Conservation (phyloP, 2,329 filamentous ascomycete genomes). For the Aspergillus cejpii region DNA sequence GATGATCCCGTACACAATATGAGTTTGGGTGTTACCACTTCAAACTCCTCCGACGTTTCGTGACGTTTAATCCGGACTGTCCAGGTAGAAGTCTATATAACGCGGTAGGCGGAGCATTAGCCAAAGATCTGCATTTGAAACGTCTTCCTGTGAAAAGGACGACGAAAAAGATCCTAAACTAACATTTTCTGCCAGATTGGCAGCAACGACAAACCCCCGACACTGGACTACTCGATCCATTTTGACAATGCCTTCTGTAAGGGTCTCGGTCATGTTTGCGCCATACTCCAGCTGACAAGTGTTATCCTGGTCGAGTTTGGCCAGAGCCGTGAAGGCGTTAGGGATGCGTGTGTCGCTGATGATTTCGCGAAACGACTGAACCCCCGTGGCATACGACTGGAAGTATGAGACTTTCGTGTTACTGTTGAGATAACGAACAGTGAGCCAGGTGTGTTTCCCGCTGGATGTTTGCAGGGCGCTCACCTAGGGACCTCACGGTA, state of each 20-base stretch:
- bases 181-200: slow-evolving; percentile 28
- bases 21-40: slow-evolving; percentile 41
- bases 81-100: slow-evolving; percentile 26
- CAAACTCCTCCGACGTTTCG: slow-evolving; percentile 24
- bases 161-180: slow-evolving; percentile 7
- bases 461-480: slow-evolving; percentile 13
- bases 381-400: slow-evolving; percentile 50
- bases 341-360: slow-evolving; percentile 44
- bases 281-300: slow-evolving; percentile 54
- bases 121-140: not conserved
- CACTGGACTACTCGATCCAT: slow-evolving; percentile 33
- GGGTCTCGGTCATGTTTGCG: slow-evolving; percentile 48
- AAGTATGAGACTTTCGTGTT: slow-evolving; percentile 59
- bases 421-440: slow-evolving; percentile 25
- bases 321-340: slow-evolving; percentile 51
- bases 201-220: slow-evolving; percentile 31
- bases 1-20: slow-evolving; percentile 55
- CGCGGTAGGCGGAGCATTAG: slow-evolving; percentile 11
- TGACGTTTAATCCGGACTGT: slow-evolving; percentile 28
- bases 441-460: slow-evolving; percentile 13
- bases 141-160: not conserved
- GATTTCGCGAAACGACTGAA: slow-evolving; percentile 49
- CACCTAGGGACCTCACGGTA: slow-evolving; percentile 57
- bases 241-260: slow-evolving; percentile 39
- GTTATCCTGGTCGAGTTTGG: slow-evolving; percentile 50